Evolutionary conservation across 805 yeast species (phyloP).

Genomic region (Yarrowia alimentaria): DNA sequence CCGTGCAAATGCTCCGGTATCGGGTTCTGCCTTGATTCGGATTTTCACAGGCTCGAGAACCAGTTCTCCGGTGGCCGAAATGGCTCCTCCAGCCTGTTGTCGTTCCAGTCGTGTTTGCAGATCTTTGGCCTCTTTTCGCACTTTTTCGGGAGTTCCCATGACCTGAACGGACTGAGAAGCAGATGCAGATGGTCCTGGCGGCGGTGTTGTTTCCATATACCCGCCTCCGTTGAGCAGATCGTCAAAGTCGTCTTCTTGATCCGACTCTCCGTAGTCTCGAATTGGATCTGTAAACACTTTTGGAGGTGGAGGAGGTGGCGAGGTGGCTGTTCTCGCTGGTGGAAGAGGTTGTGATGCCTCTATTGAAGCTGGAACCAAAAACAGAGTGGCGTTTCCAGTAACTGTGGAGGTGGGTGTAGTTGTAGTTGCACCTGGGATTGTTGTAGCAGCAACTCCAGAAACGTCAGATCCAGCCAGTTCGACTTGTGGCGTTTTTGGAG

Average conservation of each 20-base stretch:
- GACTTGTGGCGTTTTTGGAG: too few species aligned
- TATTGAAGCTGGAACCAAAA: too few species aligned
- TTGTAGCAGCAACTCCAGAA: too few species aligned
- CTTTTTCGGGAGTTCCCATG: background rate
- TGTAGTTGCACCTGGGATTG: too few species aligned
- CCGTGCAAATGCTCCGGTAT: background rate
- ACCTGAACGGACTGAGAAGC: background rate
- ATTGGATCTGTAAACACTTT: too few species aligned
- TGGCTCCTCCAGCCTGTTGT: background rate
- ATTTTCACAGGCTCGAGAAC: background rate
- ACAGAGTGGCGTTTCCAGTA: too few species aligned
- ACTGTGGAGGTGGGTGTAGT: too few species aligned
- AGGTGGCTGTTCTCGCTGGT: too few species aligned
- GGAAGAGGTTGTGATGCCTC: too few species aligned
- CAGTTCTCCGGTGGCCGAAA: background rate
- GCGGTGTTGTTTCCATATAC: background rate
- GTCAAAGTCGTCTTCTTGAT: background rate
- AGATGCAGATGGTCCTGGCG: background rate
- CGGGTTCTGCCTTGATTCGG: background rate
- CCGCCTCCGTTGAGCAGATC: background rate
- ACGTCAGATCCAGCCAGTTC: too few species aligned
- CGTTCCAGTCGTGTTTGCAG: background rate
- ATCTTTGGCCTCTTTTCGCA: background rate
- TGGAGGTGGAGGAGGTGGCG: too few species aligned
- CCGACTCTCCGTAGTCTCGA: background rate